These are phyloP conservation scores for Saccharomyces hybrid DNA, from an alignment of 1,139 yeast genomes.

Conservation along the genomic window DNA sequence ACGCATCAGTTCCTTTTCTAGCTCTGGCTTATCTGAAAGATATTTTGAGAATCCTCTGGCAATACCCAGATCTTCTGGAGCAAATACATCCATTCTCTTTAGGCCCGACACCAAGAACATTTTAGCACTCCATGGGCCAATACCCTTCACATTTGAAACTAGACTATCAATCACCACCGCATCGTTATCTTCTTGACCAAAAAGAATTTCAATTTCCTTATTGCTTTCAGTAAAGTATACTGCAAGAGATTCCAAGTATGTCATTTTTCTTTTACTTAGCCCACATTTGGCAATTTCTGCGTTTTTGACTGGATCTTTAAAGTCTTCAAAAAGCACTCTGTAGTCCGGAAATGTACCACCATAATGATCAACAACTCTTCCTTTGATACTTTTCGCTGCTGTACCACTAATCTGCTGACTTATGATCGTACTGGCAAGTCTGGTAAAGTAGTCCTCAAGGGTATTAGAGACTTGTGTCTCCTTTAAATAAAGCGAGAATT, in stretches of 20 bases:
- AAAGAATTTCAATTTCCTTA: conserved; percentile 40
- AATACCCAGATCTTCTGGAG: conserved; percentile 74
- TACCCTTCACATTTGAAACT: conserved; percentile 56
- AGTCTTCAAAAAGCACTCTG: conserved; percentile 31
- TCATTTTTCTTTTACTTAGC: conserved; percentile 59
- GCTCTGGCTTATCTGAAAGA: conserved; percentile 47
- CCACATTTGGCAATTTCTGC: conserved; percentile 59
- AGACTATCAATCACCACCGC: conserved; percentile 49
- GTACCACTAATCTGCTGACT: conserved; percentile 79
- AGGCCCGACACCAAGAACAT: conserved; percentile 76
- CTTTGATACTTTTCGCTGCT: conserved; percentile 63
- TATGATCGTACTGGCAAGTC: conserved; percentile 47
- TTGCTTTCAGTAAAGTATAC: conserved; percentile 43
- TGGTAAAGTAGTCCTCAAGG: conserved; percentile 35
- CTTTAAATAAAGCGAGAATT: conserved; percentile 25
- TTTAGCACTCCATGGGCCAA: conserved; percentile 86
- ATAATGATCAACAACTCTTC: conserved; percentile 40
- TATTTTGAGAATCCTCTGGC: conserved; percentile 73
- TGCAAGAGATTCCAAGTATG: conserved; percentile 56
- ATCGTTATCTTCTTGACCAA: conserved; percentile 31
- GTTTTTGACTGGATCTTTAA: conserved; percentile 29
- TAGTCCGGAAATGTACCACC: conserved; percentile 47
- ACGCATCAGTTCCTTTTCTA: conserved; percentile 38
- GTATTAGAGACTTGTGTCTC: conserved; percentile 11
- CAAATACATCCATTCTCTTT: conserved; percentile 59